phyloP scores from a whole-genome alignment of 306 rosid genomes.

The Acacia melanoxylon region DNA sequence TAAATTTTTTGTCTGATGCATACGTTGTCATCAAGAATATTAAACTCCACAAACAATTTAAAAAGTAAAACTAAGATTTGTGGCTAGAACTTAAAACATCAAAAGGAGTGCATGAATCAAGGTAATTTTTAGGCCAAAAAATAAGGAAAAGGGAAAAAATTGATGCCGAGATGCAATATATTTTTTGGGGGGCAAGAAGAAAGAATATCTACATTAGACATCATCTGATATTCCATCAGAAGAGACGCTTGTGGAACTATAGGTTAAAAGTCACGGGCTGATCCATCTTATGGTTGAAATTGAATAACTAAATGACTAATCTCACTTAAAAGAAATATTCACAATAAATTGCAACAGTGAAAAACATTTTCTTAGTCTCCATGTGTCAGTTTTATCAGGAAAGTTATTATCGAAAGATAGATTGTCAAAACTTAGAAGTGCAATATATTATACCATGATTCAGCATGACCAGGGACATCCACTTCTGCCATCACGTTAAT shows the following conservation, averaged over 20 bases:
- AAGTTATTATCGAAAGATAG: background rate
- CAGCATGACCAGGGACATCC: conserved; percentile 95
- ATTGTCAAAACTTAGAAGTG: conserved; percentile 5
- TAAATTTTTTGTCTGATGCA: conserved; percentile 4
- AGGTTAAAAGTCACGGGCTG: background rate
- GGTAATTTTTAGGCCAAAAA: conserved; percentile 19
- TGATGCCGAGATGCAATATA: conserved; percentile 6
- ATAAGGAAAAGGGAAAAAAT: conserved; percentile 12
- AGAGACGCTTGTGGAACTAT: conserved; percentile 5
- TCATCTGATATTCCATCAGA: conserved; percentile 22
- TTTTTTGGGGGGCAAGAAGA: conserved; percentile 3
- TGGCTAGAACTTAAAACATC: background rate
- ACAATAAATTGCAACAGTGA: background rate
- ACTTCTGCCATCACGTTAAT: conserved; percentile 93
- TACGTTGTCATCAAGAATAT: background rate
- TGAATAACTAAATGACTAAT: background rate
- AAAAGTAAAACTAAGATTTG: background rate
- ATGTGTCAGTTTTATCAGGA: conserved; percentile 6
- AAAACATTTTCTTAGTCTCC: background rate
- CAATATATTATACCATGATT: conserved; percentile 70
- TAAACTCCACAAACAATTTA: conserved; percentile 9
- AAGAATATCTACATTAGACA: background rate
- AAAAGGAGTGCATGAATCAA: conserved; percentile 22
- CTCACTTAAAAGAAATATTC: conserved; percentile 5
- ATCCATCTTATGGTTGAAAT: conserved; percentile 1